Conservation (phyloP, 345 rosid genomes). For the Eucalyptus shirleyi region DNA sequence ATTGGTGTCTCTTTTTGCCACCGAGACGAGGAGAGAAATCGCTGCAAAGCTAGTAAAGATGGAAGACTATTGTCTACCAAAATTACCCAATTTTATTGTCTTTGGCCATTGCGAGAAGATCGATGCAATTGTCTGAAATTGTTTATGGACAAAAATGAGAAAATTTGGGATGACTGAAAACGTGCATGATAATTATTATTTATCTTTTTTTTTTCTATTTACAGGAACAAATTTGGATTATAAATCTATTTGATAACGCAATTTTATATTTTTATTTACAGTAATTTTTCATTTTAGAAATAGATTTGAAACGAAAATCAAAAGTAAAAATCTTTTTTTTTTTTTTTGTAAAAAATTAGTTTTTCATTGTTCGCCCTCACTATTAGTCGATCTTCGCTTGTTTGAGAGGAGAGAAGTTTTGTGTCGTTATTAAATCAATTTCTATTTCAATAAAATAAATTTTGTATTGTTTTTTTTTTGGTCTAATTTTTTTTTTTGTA, state of each 20-base stretch:
- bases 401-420: accelerated
- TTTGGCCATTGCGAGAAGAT: neutral
- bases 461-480: too few relatives aligned
- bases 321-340: too few relatives aligned
- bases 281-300: accelerated
- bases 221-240: accelerated
- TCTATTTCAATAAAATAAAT: accelerated
- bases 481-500: too few relatives aligned
- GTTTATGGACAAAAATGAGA: neutral
- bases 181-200: too few relatives aligned
- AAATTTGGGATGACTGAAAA: neutral
- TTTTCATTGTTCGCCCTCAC: accelerated
- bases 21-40: neutral
- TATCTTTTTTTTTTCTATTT: too few relatives aligned
- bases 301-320: too few relatives aligned
- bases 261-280: too few relatives aligned
- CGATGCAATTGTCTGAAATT: neutral
- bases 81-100: neutral
- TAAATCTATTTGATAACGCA: accelerated
- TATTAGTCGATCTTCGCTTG: accelerated
- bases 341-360: too few relatives aligned
- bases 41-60: neutral
- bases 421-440: too few relatives aligned
- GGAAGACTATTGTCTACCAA: neutral
- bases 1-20: neutral